Evolutionary conservation across 2,329 filamentous ascomycete species (phyloP).

Genomic region (Fusarium euwallaceae): DNA sequence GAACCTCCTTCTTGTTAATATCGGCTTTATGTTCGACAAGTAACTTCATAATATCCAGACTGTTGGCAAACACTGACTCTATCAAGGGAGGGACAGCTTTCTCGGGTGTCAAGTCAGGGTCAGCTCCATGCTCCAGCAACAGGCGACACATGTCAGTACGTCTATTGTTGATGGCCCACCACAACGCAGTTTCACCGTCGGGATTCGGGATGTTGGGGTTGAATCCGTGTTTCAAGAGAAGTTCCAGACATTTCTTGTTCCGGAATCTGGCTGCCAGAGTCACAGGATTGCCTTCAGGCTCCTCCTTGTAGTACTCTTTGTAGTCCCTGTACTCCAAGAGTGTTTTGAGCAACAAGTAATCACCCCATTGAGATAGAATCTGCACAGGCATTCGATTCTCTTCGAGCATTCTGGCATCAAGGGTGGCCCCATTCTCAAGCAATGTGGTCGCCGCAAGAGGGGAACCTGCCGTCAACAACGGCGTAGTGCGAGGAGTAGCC

Average conservation of each 20-base stretch:
- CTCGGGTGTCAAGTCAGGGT: background rate
- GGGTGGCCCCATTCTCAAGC: background rate
- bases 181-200: background rate
- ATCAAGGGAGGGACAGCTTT: background rate
- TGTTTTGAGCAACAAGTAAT: background rate
- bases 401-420: background rate
- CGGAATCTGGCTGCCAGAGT: background rate
- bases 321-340: background rate
- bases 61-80: background rate
- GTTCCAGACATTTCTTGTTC: background rate
- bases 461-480: background rate
- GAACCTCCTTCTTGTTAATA: slow-evolving; percentile 9
- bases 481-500: background rate
- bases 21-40: slow-evolving; percentile 6
- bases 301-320: background rate
- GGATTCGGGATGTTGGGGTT: background rate
- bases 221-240: background rate
- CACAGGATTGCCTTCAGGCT: background rate
- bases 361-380: background rate
- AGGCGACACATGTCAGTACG: background rate
- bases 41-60: background rate
- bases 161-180: background rate
- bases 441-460: background rate
- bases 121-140: slow-evolving; percentile 4
- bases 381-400: background rate